Percentiles rank a stretch among this genome's conserved stretches.
Evolutionary conservation across 2,329 filamentous ascomycete genomes (phyloP).

Genomic region (Tolypocladium amazonense): DNA sequence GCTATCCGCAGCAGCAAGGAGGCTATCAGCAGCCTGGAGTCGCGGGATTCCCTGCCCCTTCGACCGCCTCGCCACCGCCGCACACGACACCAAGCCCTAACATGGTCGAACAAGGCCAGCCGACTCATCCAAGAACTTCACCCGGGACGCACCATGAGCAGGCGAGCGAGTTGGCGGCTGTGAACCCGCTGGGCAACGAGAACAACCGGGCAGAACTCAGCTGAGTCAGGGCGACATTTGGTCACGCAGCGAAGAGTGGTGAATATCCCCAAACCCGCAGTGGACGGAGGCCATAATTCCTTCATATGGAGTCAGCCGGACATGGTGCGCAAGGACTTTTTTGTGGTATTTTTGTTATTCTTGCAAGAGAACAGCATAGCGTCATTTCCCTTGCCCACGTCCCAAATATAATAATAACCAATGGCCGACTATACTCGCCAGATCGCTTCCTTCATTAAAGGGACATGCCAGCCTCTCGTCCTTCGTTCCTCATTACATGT

Average conservation of each 20-base stretch:
- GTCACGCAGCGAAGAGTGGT: neutral
- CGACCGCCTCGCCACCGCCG: conserved; percentile 15
- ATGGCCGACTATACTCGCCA: neutral
- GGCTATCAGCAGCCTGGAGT: conserved; percentile 3
- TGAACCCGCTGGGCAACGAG: conserved; percentile 17
- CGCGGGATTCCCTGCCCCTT: conserved; percentile 3
- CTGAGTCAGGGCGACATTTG: neutral
- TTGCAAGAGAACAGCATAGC: neutral
- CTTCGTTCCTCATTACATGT: neutral
- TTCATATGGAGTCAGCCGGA: neutral
- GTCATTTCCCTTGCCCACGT: neutral
- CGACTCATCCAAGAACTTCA: conserved; percentile 1
- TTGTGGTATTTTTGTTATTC: neutral
- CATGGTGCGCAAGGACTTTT: neutral
- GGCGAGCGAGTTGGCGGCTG: conserved; percentile 16
- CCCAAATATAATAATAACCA: neutral
- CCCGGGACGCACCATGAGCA: conserved; percentile 5
- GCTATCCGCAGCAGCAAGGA: conserved; percentile 9
- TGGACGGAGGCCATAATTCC: neutral
- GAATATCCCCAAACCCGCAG: neutral
- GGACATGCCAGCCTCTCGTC: neutral
- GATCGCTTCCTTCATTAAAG: neutral
- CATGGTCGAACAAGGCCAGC: conserved; percentile 6
- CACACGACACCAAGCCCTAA: conserved; percentile 19
- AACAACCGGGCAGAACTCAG: conserved; percentile 21